Conservation (phyloP, 2,329 filamentous ascomycete genomes). For the Paecilomyces formosus region DNA sequence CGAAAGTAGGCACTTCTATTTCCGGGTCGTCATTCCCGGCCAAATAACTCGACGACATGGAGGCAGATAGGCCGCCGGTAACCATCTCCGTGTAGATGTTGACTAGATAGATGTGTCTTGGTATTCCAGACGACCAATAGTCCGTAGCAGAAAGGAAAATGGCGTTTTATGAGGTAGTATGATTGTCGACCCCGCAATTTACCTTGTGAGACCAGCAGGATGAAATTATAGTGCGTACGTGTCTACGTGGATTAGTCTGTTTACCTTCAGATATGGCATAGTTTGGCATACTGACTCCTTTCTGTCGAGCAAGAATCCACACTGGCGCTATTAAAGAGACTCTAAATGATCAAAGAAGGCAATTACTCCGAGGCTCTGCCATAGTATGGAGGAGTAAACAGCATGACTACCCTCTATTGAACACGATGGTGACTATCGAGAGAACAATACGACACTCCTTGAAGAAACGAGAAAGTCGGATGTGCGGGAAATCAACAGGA, state of each 20-base stretch:
- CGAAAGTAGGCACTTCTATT: slow-evolving; percentile 33
- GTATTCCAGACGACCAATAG: too few species aligned
- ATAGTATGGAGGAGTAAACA: neutral
- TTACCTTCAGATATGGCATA: neutral
- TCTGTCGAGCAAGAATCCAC: neutral
- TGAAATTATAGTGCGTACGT: neutral
- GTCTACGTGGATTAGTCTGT: neutral
- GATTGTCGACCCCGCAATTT: neutral
- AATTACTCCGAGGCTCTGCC: neutral
- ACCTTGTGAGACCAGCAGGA: neutral
- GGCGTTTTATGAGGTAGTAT: neutral
- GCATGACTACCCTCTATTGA: neutral
- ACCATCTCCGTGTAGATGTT: neutral
- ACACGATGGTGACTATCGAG: neutral
- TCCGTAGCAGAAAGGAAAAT: neutral
- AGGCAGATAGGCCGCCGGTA: slow-evolving; percentile 5
- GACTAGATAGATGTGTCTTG: neutral
- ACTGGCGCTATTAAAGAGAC: neutral
- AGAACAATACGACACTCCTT: neutral
- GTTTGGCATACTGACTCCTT: neutral
- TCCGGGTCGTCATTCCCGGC: slow-evolving; percentile 14
- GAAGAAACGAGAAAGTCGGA: neutral
- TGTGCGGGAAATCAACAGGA: neutral
- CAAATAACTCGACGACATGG: slow-evolving; percentile 9
- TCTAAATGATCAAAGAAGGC: neutral